A percentile compares a stretch with the other conserved stretches of the same genome.
phyloP scores from a whole-genome alignment of 1,139 yeast genomes.

The Kodamaea suecica region DNA sequence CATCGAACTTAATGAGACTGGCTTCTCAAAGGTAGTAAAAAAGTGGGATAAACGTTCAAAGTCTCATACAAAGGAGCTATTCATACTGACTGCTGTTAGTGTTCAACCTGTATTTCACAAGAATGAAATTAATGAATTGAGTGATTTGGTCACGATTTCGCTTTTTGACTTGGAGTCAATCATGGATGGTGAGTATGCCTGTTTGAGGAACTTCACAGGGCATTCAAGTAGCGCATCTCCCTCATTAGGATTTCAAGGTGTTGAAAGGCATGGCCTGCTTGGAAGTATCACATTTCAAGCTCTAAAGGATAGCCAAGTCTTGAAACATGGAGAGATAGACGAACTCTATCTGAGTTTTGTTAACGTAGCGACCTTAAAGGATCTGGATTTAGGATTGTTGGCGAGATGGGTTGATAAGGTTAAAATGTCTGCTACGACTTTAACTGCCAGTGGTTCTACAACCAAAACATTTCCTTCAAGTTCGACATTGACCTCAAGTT shows the following conservation, averaged over 20 bases:
- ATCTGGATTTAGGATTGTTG: slow-evolving; percentile 42
- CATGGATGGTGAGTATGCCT: slow-evolving; percentile 69
- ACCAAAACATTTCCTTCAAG: slow-evolving; percentile 3
- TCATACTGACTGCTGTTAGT: slow-evolving; percentile 86
- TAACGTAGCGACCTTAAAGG: slow-evolving; percentile 51
- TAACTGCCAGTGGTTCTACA: slow-evolving; percentile 4
- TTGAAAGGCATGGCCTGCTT: slow-evolving; percentile 9
- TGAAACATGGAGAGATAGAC: slow-evolving; percentile 47
- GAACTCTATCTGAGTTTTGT: slow-evolving; percentile 68
- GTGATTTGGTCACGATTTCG: slow-evolving; percentile 76
- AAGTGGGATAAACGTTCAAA: slow-evolving; percentile 98
- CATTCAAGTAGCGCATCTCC: slow-evolving; percentile 5
- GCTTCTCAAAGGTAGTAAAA: slow-evolving; percentile 89
- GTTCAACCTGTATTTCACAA: slow-evolving; percentile 96
- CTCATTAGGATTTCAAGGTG: slow-evolving; percentile 5
- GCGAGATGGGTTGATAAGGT: slow-evolving; percentile 52
- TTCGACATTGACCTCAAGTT: too few relatives aligned
- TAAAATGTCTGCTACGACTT: slow-evolving; percentile 15
- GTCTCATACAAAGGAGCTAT: slow-evolving; percentile 89
- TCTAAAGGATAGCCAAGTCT: slow-evolving; percentile 10
- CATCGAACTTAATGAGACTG: slow-evolving; percentile 91
- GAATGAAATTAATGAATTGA: slow-evolving; percentile 77
- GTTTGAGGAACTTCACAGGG: slow-evolving; percentile 19
- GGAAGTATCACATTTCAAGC: slow-evolving; percentile 6
- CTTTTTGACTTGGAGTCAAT: slow-evolving; percentile 83